These are phyloP conservation scores for Diaporthe ampelina DNA, from an alignment of 2,329 filamentous ascomycete species.

Conservation along the genomic window DNA sequence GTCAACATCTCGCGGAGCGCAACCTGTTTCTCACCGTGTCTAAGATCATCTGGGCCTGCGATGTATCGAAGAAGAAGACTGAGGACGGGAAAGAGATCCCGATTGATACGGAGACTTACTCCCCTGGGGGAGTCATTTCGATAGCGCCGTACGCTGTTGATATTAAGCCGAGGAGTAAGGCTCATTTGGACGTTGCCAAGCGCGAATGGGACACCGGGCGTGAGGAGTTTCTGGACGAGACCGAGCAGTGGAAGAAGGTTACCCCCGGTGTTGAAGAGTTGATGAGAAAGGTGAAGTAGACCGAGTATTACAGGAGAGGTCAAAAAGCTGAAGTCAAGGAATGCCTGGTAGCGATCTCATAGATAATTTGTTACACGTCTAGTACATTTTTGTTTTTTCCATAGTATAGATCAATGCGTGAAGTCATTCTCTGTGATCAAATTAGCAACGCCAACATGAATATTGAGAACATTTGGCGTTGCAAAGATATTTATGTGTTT, in stretches of 20 bases:
- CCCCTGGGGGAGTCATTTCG: background rate
- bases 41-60: background rate
- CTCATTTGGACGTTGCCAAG: background rate
- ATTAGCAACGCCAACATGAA: too few relatives aligned
- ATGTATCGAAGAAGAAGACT: background rate
- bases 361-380: too few relatives aligned
- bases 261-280: background rate
- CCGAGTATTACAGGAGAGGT: background rate
- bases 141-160: background rate
- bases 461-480: too few relatives aligned
- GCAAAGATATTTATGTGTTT: too few relatives aligned
- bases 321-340: too few relatives aligned
- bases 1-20: constrained; percentile 4
- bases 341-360: too few relatives aligned
- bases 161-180: background rate
- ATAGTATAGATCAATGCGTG: too few relatives aligned
- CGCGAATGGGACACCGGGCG: background rate
- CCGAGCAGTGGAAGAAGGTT: background rate
- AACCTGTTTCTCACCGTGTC: constrained; percentile 3
- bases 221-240: background rate
- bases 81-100: background rate
- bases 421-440: too few relatives aligned
- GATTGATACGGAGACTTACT: background rate
- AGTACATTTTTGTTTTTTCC: too few relatives aligned
- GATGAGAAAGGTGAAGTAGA: constrained; percentile 9